phyloP scores from a whole-genome alignment of 2,329 filamentous ascomycete genomes.

The Penicillium sp. region DNA sequence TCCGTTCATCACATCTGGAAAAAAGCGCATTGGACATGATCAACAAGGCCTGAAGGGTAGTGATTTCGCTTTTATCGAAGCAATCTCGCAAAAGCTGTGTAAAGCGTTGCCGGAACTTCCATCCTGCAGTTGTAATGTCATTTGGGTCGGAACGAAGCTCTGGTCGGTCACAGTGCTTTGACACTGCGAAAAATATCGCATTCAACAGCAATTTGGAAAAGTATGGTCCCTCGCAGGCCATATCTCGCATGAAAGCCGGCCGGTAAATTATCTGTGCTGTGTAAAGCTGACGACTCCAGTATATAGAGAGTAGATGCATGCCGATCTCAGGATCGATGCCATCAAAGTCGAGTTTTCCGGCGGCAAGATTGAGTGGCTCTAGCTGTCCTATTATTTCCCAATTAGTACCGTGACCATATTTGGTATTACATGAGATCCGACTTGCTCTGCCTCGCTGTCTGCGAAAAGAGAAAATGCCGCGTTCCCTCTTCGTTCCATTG shows the following conservation, averaged over 20 bases:
- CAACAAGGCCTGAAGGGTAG: constrained; percentile 55
- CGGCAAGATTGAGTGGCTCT: constrained; percentile 50
- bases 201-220: constrained; percentile 56
- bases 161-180: constrained; percentile 49
- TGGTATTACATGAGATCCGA: constrained; percentile 1
- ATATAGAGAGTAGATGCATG: constrained; percentile 53
- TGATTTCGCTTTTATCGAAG: constrained; percentile 53
- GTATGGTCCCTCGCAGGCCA: constrained; percentile 52
- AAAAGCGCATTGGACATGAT: constrained; percentile 55
- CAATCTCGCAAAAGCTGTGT: constrained; percentile 49
- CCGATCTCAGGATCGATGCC: constrained; percentile 54
- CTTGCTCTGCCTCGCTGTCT: constrained; percentile 28
- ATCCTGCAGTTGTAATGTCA: constrained; percentile 52
- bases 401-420: neutral
- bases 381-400: constrained; percentile 45
- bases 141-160: constrained; percentile 49
- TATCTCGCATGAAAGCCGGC: constrained; percentile 54
- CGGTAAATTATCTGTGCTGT: constrained; percentile 52
- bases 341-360: constrained; percentile 56
- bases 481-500: constrained; percentile 19
- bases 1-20: constrained; percentile 53
- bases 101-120: constrained; percentile 51
- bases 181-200: constrained; percentile 50
- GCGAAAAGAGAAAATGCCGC: constrained; percentile 25
- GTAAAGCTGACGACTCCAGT: constrained; percentile 57